phyloP scores from a whole-genome alignment of 1,284 basidiomycete species.

The Tranzscheliella williamsii region DNA sequence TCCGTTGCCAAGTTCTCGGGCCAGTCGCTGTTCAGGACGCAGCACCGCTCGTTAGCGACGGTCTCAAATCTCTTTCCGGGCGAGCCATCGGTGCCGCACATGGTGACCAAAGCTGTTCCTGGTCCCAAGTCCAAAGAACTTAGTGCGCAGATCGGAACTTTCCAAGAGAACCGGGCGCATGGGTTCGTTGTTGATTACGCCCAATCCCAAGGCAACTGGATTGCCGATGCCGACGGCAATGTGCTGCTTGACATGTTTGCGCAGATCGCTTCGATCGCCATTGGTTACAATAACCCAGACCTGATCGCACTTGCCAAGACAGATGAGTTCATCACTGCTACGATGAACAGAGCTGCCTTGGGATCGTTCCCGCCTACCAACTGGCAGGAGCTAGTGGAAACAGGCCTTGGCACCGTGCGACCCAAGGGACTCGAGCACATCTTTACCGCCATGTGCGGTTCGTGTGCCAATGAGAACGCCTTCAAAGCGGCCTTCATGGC shows the following conservation, averaged over 20 bases:
- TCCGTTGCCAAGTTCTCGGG: not conserved
- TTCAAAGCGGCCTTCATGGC: conserved; percentile 67
- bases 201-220: conserved; percentile 60
- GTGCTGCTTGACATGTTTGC: conserved; percentile 66
- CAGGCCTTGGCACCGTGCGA: conserved; percentile 64
- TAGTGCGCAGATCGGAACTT: conserved; percentile 56
- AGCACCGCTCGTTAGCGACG: conserved; percentile 21
- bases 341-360: conserved; percentile 65
- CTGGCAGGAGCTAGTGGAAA: conserved; percentile 64
- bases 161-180: conserved; percentile 63
- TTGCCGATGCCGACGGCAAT: conserved; percentile 67
- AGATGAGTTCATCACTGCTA: conserved; percentile 62
- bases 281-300: conserved; percentile 65
- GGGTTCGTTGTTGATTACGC: conserved; percentile 62
- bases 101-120: conserved; percentile 51
- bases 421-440: conserved; percentile 65
- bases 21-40: not conserved
- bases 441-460: conserved; percentile 61
- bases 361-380: conserved; percentile 66
- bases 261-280: conserved; percentile 62
- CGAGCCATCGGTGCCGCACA: conserved; percentile 48
- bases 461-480: conserved; percentile 63
- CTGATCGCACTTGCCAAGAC: conserved; percentile 57
- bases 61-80: conserved; percentile 45
- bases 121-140: conserved; percentile 55